Percentiles rank a stretch among this genome's conserved stretches.
phyloP scores from a whole-genome alignment of 768 basidiomycete genomes.

The Auricularia auricula-judae region DNA sequence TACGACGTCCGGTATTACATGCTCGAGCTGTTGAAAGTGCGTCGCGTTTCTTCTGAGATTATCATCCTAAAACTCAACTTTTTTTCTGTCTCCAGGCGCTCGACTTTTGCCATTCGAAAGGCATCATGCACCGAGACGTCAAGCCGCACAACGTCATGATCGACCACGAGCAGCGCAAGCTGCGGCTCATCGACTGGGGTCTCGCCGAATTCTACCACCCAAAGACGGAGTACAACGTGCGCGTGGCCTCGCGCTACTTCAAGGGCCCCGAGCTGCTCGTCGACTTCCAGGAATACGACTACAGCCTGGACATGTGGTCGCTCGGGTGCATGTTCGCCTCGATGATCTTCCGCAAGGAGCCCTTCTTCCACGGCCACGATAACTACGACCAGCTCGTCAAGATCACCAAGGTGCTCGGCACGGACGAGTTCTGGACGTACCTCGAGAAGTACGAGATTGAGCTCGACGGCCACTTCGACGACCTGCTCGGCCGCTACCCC shows the following conservation, averaged over 20 bases:
- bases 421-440: conserved; percentile 87
- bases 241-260: conserved; percentile 95
- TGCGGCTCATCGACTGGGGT: conserved; percentile 97
- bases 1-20: conserved; percentile 95
- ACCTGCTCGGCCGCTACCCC: conserved; percentile 85
- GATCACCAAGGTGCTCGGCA: conserved; percentile 95
- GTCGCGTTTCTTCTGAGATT: neutral
- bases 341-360: conserved; percentile 99
- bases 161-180: conserved; percentile 93
- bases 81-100: conserved; percentile 46
- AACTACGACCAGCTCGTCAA: conserved; percentile 98
- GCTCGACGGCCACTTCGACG: conserved; percentile 92
- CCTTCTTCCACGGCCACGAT: conserved; percentile 98
- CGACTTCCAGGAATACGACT: conserved; percentile 98
- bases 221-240: conserved; percentile 94
- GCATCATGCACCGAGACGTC: conserved; percentile 98
- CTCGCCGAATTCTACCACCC: conserved; percentile 98
- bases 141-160: conserved; percentile 99
- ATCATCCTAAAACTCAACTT: too few species aligned
- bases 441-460: conserved; percentile 93
- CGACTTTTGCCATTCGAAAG: conserved; percentile 96
- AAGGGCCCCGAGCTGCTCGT: conserved; percentile 95
- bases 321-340: conserved; percentile 98
- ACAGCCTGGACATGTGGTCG: conserved; percentile 98
- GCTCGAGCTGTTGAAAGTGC: conserved; percentile 86